Evolutionary conservation across 257 asterid species (phyloP).

Genomic region (Buddleja alternifolia): DNA sequence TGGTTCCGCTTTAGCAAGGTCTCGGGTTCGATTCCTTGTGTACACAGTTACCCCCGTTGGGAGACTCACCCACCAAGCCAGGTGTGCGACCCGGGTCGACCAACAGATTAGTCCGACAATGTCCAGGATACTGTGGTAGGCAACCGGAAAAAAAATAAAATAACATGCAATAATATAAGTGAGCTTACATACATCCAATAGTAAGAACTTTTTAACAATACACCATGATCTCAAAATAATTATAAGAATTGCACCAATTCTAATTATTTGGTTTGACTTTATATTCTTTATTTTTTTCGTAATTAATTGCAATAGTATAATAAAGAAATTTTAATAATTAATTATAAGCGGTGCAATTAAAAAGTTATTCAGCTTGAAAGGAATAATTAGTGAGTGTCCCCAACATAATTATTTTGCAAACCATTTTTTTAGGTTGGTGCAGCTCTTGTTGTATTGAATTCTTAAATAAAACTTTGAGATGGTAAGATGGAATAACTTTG

Average conservation of each 20-base stretch:
- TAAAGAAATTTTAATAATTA: background rate
- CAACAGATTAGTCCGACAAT: too few relatives aligned
- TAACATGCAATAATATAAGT: too few relatives aligned
- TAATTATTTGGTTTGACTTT: slow-evolving; percentile 34
- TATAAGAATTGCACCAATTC: slow-evolving; percentile 10
- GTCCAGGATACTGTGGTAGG: too few relatives aligned
- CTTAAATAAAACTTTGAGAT: background rate
- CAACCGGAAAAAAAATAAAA: too few relatives aligned
- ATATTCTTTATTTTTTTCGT: background rate
- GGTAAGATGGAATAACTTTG: slow-evolving; percentile 32
- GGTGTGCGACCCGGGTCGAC: too few relatives aligned
- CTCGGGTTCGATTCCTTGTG: too few relatives aligned
- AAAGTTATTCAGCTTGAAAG: slow-evolving; percentile 1
- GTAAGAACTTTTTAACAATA: background rate
- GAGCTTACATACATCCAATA: background rate
- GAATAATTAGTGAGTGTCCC: slow-evolving; percentile 23
- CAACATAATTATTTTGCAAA: slow-evolving; percentile 32
- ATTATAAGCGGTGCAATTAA: slow-evolving; percentile 31
- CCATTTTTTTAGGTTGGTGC: slow-evolving; percentile 3
- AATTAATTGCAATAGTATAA: background rate
- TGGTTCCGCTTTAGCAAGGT: too few relatives aligned
- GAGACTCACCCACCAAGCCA: too few relatives aligned
- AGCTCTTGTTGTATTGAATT: background rate
- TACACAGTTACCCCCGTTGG: too few relatives aligned
- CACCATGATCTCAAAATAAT: slow-evolving; percentile 10